Conservation (phyloP, 169 alveolate species). For the Babesia ovata region DNA sequence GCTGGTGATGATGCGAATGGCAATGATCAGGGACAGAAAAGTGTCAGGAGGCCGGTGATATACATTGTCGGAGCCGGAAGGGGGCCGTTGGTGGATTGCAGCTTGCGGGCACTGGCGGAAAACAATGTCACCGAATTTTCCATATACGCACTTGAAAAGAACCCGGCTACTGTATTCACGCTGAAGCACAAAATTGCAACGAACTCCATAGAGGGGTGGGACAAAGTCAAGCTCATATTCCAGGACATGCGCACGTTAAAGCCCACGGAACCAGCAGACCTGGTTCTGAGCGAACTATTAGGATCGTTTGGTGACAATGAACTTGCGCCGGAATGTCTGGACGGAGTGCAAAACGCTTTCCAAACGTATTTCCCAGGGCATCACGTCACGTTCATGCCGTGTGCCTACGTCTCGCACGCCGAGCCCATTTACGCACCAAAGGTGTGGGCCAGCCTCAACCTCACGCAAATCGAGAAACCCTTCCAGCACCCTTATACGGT, state of each 20-base stretch:
- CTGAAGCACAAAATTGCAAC: conserved; percentile 57
- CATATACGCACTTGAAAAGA: conserved; percentile 76
- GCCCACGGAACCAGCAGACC: conserved; percentile 65
- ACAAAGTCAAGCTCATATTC: conserved; percentile 70
- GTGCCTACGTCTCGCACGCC: conserved; percentile 66
- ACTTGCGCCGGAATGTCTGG: conserved; percentile 80
- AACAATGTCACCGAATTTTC: conserved; percentile 34
- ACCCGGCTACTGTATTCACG: conserved; percentile 72
- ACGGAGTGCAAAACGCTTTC: conserved; percentile 70
- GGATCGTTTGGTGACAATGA: conserved; percentile 83
- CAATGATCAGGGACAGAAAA: neutral
- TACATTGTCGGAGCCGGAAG: conserved; percentile 82
- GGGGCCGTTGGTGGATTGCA: conserved; percentile 77
- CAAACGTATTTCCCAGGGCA: conserved; percentile 41
- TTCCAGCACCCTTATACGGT: conserved; percentile 62
- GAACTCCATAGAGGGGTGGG: conserved; percentile 57
- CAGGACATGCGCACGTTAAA: conserved; percentile 74
- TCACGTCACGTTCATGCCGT: conserved; percentile 69
- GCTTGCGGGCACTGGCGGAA: conserved; percentile 55
- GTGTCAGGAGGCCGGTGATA: conserved; percentile 23
- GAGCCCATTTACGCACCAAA: conserved; percentile 79
- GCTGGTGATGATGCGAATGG: neutral
- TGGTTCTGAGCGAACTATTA: conserved; percentile 75
- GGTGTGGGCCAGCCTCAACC: conserved; percentile 65
- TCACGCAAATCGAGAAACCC: conserved; percentile 9